Percentiles rank a stretch among this genome's conserved stretches.
phyloP scores from a whole-genome alignment of 805 yeast genomes.

The Wickerhamomyces pijperi region DNA sequence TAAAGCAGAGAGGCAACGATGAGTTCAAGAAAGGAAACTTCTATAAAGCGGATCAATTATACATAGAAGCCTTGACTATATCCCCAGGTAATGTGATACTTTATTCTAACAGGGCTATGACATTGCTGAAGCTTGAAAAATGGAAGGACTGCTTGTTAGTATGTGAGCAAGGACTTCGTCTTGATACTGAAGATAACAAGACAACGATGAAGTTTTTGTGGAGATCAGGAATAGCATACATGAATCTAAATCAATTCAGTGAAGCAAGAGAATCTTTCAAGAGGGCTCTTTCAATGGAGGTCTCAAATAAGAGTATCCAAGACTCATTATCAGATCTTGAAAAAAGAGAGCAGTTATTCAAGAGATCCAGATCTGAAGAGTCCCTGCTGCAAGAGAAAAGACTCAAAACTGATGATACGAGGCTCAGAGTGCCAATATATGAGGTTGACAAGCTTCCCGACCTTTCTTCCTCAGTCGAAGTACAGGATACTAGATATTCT shows the following conservation, averaged over 20 bases:
- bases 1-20: conserved; percentile 36
- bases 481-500: conserved; percentile 35
- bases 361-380: conserved; percentile 39
- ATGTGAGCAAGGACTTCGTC: conserved; percentile 36
- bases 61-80: conserved; percentile 41
- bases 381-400: conserved; percentile 27
- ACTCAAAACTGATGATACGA: conserved; percentile 3
- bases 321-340: conserved; percentile 23
- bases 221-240: conserved; percentile 35
- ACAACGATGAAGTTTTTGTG: conserved; percentile 37
- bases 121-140: conserved; percentile 40
- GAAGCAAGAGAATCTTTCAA: conserved; percentile 22
- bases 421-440: conserved; percentile 23
- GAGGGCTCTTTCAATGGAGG: conserved; percentile 30
- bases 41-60: conserved; percentile 38
- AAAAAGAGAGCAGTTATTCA: conserved; percentile 7
- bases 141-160: conserved; percentile 39
- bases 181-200: conserved; percentile 17
- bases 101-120: conserved; percentile 60
- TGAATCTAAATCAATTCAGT: conserved; percentile 16
- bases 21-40: conserved; percentile 36
- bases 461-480: too few relatives aligned
- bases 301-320: conserved; percentile 26
- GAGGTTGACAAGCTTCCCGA: conserved; percentile 30
- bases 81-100: conserved; percentile 42